Evolutionary conservation across 345 rosid genomes (phyloP), one percentile per base, ranked within the genome.

Genomic region (Kandelia obovata): DNA sequence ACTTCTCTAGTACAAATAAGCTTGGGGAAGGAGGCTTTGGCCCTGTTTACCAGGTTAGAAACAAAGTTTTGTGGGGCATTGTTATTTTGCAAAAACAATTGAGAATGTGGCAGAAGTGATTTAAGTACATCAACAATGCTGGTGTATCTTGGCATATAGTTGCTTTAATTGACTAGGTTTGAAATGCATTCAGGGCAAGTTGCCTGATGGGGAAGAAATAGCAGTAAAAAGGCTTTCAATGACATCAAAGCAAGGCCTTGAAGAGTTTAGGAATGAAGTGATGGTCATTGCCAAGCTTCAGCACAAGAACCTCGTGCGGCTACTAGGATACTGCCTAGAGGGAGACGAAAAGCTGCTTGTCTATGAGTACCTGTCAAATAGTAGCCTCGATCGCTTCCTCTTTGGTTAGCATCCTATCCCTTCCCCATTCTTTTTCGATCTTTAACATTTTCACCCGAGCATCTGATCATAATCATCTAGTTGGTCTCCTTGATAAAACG

Each of bases 11-110:
- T 57, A 71, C 13, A 6, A 86, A 86, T 49, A 86, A 82, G 76
- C 82, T 86, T 57, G 86, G 86, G 46, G 77, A 86, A 79, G 85
- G 90, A 1, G 88, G 90, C 23, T 83, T 83, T 46, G 90, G 90
- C 28, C 84, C 80, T 0, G 90, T 86, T 65, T 83, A 82, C 69
- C 76, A 73, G 85, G 87, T 83, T 28, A 62, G 68, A 26, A 19
- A 2, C 53, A 56, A 25, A 56, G 49, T 43, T 43, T 43, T 3
- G 0, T 43, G 17, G 16, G 17, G 17, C 49, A 43, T 43, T 13
- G 19, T 34, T 0, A 34, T 34, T 34, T 7, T 7, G 17, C 49
- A 13, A 13, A 17, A 13, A 43, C 3, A 13, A 43, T 43, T 13
- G 49, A 43, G 17, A 43, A 13, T 43, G 5, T 13, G 19, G 4